A percentile compares a stretch with the other conserved stretches of the same genome.
These are phyloP conservation scores for Phellopilus nigrolimitatus DNA, from an alignment of 1,284 basidiomycete genomes.

Conservation along the genomic window DNA sequence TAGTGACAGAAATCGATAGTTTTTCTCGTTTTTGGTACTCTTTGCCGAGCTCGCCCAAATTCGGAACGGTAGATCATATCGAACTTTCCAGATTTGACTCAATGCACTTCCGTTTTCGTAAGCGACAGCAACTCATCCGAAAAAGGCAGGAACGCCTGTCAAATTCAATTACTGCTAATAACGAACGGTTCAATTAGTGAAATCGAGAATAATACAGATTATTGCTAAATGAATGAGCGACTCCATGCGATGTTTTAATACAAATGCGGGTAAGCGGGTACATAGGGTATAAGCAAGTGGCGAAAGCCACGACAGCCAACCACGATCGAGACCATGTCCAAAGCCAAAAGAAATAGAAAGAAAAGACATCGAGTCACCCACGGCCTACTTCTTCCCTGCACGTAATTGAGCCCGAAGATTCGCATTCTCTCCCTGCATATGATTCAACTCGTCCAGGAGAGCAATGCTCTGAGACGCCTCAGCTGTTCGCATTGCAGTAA, in stretches of 20 bases:
- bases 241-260: constrained; percentile 10
- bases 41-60: neutral
- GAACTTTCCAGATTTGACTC: neutral
- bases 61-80: too few relatives aligned
- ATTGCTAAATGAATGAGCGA: constrained; percentile 1
- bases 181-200: too few relatives aligned
- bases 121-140: too few relatives aligned
- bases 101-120: neutral
- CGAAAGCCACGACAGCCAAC: neutral
- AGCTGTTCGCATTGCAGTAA: constrained; percentile 53
- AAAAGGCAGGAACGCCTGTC: too few relatives aligned
- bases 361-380: neutral
- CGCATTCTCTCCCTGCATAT: constrained; percentile 71
- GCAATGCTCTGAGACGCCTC: constrained; percentile 69
- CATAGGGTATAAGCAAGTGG: constrained; percentile 20
- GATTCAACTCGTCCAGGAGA: constrained; percentile 73
- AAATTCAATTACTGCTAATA: too few relatives aligned
- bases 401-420: constrained; percentile 64
- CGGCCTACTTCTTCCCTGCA: constrained; percentile 26
- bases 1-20: neutral
- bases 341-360: constrained; percentile 2
- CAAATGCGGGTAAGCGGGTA: constrained; percentile 12
- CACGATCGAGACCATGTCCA: neutral
- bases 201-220: constrained; percentile 2
- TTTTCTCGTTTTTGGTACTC: neutral